These are phyloP conservation scores for Chenopodium quinoa DNA, from an alignment of 148 eudicot genomes.

Conservation along the genomic window DNA sequence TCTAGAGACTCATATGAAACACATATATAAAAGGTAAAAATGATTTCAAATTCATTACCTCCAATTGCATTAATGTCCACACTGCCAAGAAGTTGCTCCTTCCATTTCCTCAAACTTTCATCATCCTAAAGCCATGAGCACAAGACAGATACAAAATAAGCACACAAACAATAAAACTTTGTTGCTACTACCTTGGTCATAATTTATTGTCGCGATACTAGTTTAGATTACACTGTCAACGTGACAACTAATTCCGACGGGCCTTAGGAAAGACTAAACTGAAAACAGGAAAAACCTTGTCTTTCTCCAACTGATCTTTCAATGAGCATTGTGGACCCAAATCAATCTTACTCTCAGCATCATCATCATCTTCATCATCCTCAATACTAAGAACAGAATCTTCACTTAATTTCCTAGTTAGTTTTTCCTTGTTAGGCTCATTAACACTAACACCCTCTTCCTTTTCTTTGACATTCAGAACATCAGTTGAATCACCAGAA, in stretches of 20 bases:
- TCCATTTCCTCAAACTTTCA: constrained; percentile 96
- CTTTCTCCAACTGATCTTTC: constrained; percentile 77
- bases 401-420: constrained; percentile 55
- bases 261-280: not conserved
- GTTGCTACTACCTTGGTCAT: not conserved
- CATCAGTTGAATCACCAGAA: constrained; percentile 25
- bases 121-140: constrained; percentile 59
- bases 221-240: not conserved
- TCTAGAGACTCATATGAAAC: not conserved
- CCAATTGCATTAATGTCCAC: constrained; percentile 75
- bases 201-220: not conserved
- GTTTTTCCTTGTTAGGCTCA: constrained; percentile 31
- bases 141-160: not conserved
- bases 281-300: constrained; percentile 53
- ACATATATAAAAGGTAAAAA: not conserved
- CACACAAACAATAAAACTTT: not conserved
- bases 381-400: constrained; percentile 45
- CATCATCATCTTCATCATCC: constrained; percentile 56
- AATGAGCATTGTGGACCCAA: constrained; percentile 79
- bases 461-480: constrained; percentile 21
- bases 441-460: constrained; percentile 29
- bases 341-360: constrained; percentile 46
- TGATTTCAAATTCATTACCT: constrained; percentile 41
- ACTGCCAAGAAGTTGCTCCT: constrained; percentile 84
- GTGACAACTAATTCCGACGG: not conserved